Conservation (phyloP, 2,329 filamentous ascomycete genomes). For the Fusarium tanahbumbuense region DNA sequence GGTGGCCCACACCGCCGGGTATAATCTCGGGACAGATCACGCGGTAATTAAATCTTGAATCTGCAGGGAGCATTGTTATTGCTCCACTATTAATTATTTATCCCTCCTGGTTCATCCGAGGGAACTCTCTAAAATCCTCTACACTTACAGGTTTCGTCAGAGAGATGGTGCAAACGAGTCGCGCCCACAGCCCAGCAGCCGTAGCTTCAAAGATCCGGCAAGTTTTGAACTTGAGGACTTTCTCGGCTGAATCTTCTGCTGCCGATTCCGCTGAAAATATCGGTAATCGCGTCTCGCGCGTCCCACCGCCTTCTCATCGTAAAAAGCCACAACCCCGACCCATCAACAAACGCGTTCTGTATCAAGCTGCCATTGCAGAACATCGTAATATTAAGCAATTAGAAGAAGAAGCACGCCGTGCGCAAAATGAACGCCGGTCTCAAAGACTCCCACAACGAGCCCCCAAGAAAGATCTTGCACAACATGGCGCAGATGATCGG, state of each 20-base stretch:
- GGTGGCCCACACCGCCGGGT: not conserved
- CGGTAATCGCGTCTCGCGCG: not conserved
- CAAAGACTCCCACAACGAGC: not conserved
- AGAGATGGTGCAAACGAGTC: not conserved
- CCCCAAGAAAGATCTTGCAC: not conserved
- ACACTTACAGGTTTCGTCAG: not conserved
- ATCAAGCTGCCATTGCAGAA: conserved; percentile 1
- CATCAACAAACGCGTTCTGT: conserved; percentile 1
- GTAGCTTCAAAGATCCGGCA: not conserved
- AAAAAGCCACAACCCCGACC: not conserved
- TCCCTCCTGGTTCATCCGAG: not conserved
- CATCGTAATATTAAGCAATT: not conserved
- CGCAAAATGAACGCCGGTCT: not conserved
- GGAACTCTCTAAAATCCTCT: not conserved
- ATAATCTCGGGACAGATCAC: not conserved
- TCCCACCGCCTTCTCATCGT: not conserved
- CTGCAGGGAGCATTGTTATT: not conserved
- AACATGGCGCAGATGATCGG: not conserved
- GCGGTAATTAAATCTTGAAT: not conserved
- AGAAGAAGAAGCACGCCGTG: not conserved
- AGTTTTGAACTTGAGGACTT: not conserved
- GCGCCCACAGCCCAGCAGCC: not conserved
- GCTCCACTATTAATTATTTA: conserved; percentile 1
- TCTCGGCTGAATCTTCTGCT: not conserved
- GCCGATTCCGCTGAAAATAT: not conserved